Evolutionary conservation across 192 early-diverging fungal genomes (phyloP).

Genomic region (Paraglomus brasilianum): DNA sequence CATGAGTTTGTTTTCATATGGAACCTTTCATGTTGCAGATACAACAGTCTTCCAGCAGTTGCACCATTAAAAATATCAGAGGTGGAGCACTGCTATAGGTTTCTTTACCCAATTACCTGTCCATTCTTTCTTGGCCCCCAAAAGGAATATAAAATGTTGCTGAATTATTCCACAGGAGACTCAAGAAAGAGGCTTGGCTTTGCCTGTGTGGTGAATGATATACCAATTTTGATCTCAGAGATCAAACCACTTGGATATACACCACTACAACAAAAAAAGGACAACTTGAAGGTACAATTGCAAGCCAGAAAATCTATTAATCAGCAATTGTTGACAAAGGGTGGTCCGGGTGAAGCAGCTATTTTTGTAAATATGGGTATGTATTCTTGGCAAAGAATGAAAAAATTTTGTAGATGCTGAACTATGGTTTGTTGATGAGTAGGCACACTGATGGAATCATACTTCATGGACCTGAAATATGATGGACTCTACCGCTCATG

Average conservation of each 20-base stretch:
- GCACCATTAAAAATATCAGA: no score
- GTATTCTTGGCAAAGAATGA: not conserved
- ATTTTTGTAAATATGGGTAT: conserved; percentile 31
- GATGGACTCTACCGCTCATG: conserved; percentile 32
- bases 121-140: not conserved
- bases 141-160: conserved; percentile 15
- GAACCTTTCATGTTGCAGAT: conserved; percentile 29
- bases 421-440: conserved; percentile 10
- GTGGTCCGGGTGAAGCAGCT: conserved; percentile 23
- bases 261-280: conserved; percentile 20
- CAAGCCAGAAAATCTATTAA: conserved; percentile 24
- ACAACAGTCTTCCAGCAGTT: conserved; percentile 20
- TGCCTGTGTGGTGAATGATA: conserved; percentile 23
- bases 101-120: conserved; percentile 18
- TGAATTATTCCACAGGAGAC: conserved; percentile 7
- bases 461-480: conserved; percentile 29
- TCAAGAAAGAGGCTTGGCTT: conserved; percentile 19
- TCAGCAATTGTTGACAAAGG: conserved; percentile 23
- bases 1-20: no score
- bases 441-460: conserved; percentile 28
- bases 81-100: conserved; percentile 18
- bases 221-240: conserved; percentile 21
- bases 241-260: conserved; percentile 22
- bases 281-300: conserved; percentile 28
- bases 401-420: conserved; percentile 6